These are phyloP conservation scores for Glycyrrhiza uralensis DNA, from an alignment of 306 rosid species.

Conservation along the genomic window DNA sequence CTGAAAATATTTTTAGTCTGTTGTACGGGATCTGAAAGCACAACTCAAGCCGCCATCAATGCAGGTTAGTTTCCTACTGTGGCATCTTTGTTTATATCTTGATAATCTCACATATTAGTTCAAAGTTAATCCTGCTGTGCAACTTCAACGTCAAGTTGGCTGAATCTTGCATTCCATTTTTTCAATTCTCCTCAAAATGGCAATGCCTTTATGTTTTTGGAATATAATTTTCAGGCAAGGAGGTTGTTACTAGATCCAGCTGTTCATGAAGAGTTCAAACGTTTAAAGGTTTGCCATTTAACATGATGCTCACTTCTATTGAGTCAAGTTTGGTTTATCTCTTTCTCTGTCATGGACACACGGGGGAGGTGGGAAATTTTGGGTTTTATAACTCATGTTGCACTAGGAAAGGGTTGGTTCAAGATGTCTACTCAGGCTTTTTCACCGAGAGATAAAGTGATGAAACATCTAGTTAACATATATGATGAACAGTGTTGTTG, in stretches of 20 bases:
- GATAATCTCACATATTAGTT: neutral
- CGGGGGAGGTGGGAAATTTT: neutral
- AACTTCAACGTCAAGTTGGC: neutral
- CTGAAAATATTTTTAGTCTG: constrained; percentile 54
- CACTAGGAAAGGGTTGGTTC: constrained; percentile 5
- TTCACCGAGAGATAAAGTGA: neutral
- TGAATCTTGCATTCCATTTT: constrained; percentile 5
- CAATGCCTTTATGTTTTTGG: neutral
- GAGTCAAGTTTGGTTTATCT: neutral
- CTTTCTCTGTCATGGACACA: neutral
- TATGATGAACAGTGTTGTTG: neutral
- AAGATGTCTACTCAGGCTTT: neutral
- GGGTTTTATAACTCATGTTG: neutral
- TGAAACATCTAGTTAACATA: neutral
- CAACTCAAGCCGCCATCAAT: constrained; percentile 97
- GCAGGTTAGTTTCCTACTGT: constrained; percentile 56
- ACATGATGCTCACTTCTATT: constrained; percentile 6
- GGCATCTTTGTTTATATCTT: neutral
- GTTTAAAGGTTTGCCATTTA: constrained; percentile 68
- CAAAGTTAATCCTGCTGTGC: neutral
- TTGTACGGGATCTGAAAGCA: constrained; percentile 82
- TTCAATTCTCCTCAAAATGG: neutral
- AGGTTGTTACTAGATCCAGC: constrained; percentile 91
- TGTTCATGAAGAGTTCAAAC: constrained; percentile 91
- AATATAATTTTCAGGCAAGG: constrained; percentile 64